Base-by-base conservation (phyloP, 169 alveolate genomes). In the Plasmodium adleri region DNA sequence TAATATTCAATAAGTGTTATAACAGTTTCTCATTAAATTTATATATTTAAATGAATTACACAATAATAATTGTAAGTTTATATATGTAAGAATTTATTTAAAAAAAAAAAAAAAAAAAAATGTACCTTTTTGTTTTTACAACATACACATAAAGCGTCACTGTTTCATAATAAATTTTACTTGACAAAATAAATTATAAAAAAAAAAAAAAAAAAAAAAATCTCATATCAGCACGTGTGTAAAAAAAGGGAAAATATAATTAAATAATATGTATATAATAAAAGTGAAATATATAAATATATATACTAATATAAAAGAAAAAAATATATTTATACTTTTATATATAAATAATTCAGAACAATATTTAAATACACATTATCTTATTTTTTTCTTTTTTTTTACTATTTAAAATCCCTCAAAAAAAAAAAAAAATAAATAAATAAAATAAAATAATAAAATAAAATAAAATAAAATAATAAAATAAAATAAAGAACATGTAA, bases 221-320 rank as follows among this genome's bases (percentile, higher is more conserved):
- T 32, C 45, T 32, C 64, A 56, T 15, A n/a, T 66, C 22, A 66
- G 73, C 56, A 66, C 73, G 73, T 66, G 73, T 66, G 73, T 66
- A 66, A 66, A 66, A 32, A 0, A 26, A 39, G 43, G 43, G 43
- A 39, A 32, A 66, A 66, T 28, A 66, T 28, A 62, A 32, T 32
- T 5, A 66, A 66, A 8, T 4, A 15, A 39, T n/a, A 43, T 28
- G 56, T 66, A 60, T 20, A 60, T 9, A 59, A 59, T 4, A 20
- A 59, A 59, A 20, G 45, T 60, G 45, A 60, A 59, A 59, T 52
- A 56, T 56, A 56, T 56, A 1, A 56, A 56, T 56, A 10, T 56
- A 56, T 56, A 17, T 66, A 32, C 1, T 2, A n/a, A 22, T 0
- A 22, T 39, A 17, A 17, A 66, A 66, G 43, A 32, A 32, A 32